phyloP scores from a whole-genome alignment of 129 eudicot genomes.

The Artemisia tridentata region DNA sequence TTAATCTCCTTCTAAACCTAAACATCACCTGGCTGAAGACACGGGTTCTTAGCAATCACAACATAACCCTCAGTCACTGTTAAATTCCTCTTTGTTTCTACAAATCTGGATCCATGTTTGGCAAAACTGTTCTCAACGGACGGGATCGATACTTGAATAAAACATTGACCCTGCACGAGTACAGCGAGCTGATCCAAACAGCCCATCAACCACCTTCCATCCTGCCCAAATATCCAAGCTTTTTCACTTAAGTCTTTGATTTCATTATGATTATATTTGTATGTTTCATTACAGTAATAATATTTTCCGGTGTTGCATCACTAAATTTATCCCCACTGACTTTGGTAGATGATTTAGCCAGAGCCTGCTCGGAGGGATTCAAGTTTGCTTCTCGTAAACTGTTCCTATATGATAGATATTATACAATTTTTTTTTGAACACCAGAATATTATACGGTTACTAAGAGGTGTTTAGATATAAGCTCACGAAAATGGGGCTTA shows the following conservation, averaged over 20 bases:
- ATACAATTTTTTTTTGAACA: no score
- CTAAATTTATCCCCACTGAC: constrained; percentile 38
- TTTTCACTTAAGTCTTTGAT: no score
- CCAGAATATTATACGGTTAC: no score
- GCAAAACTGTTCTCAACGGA: not conserved
- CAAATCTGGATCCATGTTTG: not conserved
- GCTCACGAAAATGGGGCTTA: no score
- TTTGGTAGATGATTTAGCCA: constrained; percentile 30
- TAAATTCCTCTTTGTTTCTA: not conserved
- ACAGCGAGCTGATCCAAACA: not conserved
- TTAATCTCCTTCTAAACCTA: constrained; percentile 6
- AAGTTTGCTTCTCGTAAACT: constrained; percentile 33
- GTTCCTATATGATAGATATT: not conserved
- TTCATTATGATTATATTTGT: no score
- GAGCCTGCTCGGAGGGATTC: constrained; percentile 34
- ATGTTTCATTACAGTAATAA: no score
- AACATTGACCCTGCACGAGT: not conserved
- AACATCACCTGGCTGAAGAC: no score
- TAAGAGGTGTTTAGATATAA: not conserved
- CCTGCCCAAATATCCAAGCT: no score
- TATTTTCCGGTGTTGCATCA: constrained; percentile 27
- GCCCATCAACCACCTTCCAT: no score
- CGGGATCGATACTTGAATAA: not conserved
- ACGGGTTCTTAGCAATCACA: not conserved
- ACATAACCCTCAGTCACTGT: not conserved